phyloP scores from a whole-genome alignment of 495 filamentous ascomycete genomes.

The Podospora comata region DNA sequence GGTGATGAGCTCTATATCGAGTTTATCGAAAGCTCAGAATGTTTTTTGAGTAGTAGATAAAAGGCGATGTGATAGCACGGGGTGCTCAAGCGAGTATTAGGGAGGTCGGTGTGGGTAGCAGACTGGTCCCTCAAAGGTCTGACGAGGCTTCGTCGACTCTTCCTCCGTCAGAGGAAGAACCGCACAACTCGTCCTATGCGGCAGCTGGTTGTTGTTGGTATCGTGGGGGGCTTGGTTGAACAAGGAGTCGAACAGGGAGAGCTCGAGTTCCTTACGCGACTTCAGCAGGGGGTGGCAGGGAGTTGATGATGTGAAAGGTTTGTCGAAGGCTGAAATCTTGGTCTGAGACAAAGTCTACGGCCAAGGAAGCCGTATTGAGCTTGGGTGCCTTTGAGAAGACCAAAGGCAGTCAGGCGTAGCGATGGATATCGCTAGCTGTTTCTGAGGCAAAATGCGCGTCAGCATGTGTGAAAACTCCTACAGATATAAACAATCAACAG shows the following conservation, averaged over 20 bases:
- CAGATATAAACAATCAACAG: not conserved
- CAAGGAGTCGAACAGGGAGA: conserved; percentile 51
- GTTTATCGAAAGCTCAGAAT: conserved; percentile 5
- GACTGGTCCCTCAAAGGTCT: conserved; percentile 75
- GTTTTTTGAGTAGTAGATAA: conserved; percentile 4
- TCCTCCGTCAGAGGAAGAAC: conserved; percentile 96
- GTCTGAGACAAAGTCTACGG: conserved; percentile 62
- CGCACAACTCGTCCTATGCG: conserved; percentile 95
- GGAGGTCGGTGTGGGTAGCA: conserved; percentile 81
- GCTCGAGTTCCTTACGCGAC: conserved; percentile 45
- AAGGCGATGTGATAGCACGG: conserved; percentile 13
- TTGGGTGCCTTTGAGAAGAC: conserved; percentile 61
- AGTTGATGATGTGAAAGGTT: conserved; percentile 65
- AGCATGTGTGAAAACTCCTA: conserved; percentile 9
- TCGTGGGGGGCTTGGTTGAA: conserved; percentile 54
- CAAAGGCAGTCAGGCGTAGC: conserved; percentile 55
- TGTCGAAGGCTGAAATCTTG: conserved; percentile 70
- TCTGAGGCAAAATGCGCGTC: not conserved
- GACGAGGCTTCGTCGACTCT: conserved; percentile 89
- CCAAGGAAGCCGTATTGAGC: conserved; percentile 68
- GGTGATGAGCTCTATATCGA: conserved; percentile 2
- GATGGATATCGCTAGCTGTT: not conserved
- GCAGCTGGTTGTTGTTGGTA: conserved; percentile 75
- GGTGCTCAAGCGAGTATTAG: conserved; percentile 54
- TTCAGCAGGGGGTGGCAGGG: conserved; percentile 53